Evolutionary conservation across 352 stramenopile genomes (phyloP).

Genomic region (Hyaloperonospora brassicae): DNA sequence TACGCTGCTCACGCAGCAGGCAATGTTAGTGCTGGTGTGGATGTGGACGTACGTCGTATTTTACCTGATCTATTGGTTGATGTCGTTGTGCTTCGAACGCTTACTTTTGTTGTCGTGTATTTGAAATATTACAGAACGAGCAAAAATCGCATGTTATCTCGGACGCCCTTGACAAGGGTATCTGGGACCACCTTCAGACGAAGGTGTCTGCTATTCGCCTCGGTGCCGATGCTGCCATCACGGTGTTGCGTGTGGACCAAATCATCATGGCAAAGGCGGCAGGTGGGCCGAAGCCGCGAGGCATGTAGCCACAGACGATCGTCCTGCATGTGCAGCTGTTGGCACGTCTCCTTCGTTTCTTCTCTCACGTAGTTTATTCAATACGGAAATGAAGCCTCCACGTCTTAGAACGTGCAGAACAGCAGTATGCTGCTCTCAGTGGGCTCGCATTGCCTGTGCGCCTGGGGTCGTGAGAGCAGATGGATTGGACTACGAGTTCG

Average conservation of each 20-base stretch:
- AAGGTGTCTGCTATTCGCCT: constrained; percentile 97
- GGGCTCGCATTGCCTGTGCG: no score
- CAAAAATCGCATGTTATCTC: constrained; percentile 72
- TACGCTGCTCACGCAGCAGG: constrained; percentile 91
- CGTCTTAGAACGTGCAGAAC: constrained; percentile 12
- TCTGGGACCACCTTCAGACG: constrained; percentile 92
- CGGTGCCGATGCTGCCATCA: constrained; percentile 95
- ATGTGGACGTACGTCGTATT: constrained; percentile 83
- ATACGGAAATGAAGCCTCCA: constrained; percentile 38
- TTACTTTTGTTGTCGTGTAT: constrained; percentile 20
- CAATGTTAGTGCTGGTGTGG: constrained; percentile 88
- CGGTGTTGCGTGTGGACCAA: constrained; percentile 98
- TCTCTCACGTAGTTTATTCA: constrained; percentile 58
- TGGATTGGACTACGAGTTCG: not conserved
- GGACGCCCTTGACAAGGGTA: constrained; percentile 62
- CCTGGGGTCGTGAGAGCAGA: not conserved
- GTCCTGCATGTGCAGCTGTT: constrained; percentile 22
- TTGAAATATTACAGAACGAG: constrained; percentile 41
- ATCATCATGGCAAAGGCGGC: constrained; percentile 99
- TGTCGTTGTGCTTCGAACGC: not conserved
- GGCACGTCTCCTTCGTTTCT: constrained; percentile 29
- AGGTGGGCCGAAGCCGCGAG: constrained; percentile 89
- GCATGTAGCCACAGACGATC: constrained; percentile 41
- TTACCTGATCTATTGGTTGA: not conserved
- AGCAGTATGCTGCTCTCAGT: not conserved